Percentiles rank a stretch among this genome's conserved stretches.
phyloP scores from a whole-genome alignment of 73 alveolate genomes.

The Uronychia setigera region DNA sequence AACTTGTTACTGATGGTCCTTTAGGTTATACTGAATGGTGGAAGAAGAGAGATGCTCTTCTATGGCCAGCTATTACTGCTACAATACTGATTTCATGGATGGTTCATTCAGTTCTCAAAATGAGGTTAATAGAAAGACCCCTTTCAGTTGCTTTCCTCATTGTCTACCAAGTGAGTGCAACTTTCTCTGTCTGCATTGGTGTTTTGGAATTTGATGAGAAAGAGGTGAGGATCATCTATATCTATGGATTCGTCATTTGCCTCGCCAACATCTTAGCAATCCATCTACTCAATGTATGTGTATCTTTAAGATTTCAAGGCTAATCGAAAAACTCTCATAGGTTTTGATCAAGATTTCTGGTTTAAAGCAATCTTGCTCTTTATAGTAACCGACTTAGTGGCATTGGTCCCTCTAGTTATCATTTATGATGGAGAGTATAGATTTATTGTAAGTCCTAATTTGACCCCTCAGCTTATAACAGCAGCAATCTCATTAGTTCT shows the following conservation, averaged over 20 bases:
- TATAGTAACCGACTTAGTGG: not conserved
- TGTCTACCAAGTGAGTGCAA: not conserved
- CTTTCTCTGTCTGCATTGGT: not conserved
- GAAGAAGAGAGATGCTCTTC: not conserved
- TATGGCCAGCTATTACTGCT: not conserved
- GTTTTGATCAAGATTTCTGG: not conserved
- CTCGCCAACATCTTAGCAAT: not conserved
- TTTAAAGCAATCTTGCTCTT: not conserved
- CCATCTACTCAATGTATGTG: not conserved
- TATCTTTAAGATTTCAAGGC: not conserved
- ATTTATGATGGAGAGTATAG: not conserved
- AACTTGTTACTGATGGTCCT: too few relatives aligned
- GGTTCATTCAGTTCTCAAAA: not conserved
- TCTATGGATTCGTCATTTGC: not conserved
- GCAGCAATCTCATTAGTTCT: not conserved
- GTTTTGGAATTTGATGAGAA: not conserved
- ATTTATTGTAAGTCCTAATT: not conserved
- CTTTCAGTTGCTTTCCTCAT: not conserved
- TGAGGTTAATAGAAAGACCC: not conserved
- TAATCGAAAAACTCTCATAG: too few relatives aligned
- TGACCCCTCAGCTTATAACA: not conserved
- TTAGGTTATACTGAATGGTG: not conserved
- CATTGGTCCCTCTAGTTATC: not conserved
- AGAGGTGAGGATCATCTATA: not conserved
- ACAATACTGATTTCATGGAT: not conserved